These are phyloP conservation scores for Carex sylvatica DNA, from an alignment of 202 grass and related monocot species.

Conservation along the genomic window DNA sequence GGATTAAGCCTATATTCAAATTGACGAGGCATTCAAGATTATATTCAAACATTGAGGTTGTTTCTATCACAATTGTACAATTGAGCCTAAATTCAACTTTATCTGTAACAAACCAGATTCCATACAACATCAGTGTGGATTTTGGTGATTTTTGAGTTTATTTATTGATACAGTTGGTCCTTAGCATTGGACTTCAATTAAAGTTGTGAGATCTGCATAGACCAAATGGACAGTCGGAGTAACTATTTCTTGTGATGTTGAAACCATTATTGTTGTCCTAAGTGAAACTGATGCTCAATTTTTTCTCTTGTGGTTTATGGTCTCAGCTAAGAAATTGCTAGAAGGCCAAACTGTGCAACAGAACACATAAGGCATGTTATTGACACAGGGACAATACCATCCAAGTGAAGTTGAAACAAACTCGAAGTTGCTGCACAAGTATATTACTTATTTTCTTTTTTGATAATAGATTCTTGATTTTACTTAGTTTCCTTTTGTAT, in stretches of 20 bases:
- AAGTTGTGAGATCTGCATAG: neutral
- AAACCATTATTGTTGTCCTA: neutral
- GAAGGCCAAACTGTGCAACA: slow-evolving; percentile 56
- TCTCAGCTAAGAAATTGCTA: slow-evolving; percentile 77
- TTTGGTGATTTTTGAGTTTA: neutral
- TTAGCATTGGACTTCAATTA: neutral
- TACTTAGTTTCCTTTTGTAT: slow-evolving; percentile 11
- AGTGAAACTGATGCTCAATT: neutral
- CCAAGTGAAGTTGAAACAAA: neutral
- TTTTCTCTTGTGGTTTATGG: neutral
- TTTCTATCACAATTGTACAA: too few relatives aligned
- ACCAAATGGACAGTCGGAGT: neutral
- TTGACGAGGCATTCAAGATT: too few relatives aligned
- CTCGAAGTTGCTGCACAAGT: neutral
- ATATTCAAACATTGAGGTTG: too few relatives aligned
- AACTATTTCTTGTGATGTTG: neutral
- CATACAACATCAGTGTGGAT: neutral
- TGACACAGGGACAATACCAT: slow-evolving; percentile 35
- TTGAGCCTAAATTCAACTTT: too few relatives aligned
- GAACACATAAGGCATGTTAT: slow-evolving; percentile 54
- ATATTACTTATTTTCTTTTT: neutral
- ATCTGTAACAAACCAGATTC: neutral
- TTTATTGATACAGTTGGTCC: neutral
- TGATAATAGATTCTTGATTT: neutral
- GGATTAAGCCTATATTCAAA: too few relatives aligned